A percentile compares a stretch with the other conserved stretches of the same genome.
Conservation (phyloP, 1,139 yeast genomes). For the Lodderomyces beijingensis region DNA sequence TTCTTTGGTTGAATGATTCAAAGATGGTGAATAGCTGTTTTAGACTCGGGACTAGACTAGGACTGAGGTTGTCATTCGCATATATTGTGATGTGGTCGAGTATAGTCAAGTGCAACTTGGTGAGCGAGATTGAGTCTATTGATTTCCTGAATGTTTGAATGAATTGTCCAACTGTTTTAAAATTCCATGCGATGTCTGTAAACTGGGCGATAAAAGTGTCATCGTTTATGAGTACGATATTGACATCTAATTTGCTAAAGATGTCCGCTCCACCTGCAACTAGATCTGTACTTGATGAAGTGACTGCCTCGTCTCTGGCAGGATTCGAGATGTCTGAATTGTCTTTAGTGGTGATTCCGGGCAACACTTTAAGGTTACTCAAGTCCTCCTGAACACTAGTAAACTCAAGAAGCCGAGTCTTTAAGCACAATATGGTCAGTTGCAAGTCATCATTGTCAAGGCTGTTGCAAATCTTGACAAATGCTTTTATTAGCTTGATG, state of each 20-base stretch:
- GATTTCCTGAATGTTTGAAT: not conserved
- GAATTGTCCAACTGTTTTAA: not conserved
- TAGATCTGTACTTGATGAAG: no score
- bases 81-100: conserved; percentile 21
- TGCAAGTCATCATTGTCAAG: no score
- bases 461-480: conserved; percentile 11
- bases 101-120: conserved; percentile 17
- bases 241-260: no score
- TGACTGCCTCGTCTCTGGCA: no score
- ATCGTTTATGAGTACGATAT: not conserved
- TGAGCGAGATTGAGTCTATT: conserved; percentile 10
- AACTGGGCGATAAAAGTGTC: not conserved
- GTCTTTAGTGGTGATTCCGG: no score
- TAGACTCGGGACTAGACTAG: conserved; percentile 7
- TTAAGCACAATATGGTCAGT: no score
- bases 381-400: no score
- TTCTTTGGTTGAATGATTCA: conserved; percentile 19
- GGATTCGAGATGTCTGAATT: no score
- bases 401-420: no score
- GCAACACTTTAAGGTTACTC: no score
- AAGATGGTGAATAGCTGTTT: conserved; percentile 13
- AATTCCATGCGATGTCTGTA: not conserved
- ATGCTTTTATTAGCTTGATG: conserved; percentile 24
- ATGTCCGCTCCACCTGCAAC: no score
- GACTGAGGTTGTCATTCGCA: conserved; percentile 11